These are phyloP conservation scores for Hymenoscyphus scutula DNA, from an alignment of 2,329 filamentous ascomycete genomes.

Conservation along the genomic window DNA sequence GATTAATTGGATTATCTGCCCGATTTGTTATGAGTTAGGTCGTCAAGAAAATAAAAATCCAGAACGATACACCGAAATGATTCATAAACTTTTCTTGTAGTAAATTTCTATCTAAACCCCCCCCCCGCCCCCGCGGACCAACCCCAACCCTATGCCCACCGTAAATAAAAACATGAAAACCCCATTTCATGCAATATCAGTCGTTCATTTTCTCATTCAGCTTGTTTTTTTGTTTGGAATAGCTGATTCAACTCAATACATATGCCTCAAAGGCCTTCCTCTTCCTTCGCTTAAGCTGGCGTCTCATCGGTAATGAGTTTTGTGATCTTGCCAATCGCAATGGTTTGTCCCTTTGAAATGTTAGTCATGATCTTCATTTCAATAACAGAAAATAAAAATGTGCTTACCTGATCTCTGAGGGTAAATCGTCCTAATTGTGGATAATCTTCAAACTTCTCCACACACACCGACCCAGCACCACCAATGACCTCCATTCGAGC, in stretches of 20 bases:
- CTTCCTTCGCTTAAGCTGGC: conserved; percentile 20
- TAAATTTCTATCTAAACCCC: neutral
- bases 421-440: conserved; percentile 91
- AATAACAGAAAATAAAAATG: too few relatives aligned
- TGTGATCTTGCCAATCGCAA: conserved; percentile 98
- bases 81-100: neutral
- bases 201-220: neutral
- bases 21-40: neutral
- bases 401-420: conserved; percentile 73
- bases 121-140: neutral
- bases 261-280: neutral
- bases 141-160: neutral
- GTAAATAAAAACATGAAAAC: neutral
- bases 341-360: conserved; percentile 80
- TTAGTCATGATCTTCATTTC: too few relatives aligned
- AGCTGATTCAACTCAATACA: neutral
- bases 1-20: neutral
- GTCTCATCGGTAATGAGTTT: conserved; percentile 63
- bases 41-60: neutral
- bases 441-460: conserved; percentile 95
- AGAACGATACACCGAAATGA: neutral
- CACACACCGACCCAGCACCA: conserved; percentile 81
- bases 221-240: neutral
- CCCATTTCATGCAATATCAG: neutral
- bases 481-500: conserved; percentile 85